Percentiles rank a stretch among this genome's conserved stretches.
Evolutionary conservation across 2,329 filamentous ascomycete species (phyloP).

Genomic region (Alternaria arborescens): DNA sequence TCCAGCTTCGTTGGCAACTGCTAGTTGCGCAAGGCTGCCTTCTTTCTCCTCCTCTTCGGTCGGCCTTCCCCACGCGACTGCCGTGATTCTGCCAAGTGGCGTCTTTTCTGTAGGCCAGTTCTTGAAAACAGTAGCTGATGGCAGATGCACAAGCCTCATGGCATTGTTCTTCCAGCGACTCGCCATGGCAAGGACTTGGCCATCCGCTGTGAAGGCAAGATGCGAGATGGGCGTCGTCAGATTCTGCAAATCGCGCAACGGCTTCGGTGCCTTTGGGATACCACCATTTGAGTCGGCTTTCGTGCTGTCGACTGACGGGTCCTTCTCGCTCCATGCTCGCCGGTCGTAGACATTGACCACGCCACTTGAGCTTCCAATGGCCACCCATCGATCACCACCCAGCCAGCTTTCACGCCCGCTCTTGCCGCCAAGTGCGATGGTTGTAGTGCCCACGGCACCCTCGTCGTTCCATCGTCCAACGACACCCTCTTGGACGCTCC

Average conservation of each 20-base stretch:
- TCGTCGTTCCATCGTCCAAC: slow-evolving; percentile 89
- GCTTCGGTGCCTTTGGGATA: slow-evolving; percentile 74
- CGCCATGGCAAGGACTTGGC: slow-evolving; percentile 86
- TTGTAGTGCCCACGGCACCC: slow-evolving; percentile 85
- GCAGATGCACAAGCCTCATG: slow-evolving; percentile 85
- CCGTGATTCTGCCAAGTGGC: slow-evolving; percentile 81
- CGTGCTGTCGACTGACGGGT: slow-evolving; percentile 16
- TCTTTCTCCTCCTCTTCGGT: slow-evolving; percentile 66
- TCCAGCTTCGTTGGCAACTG: slow-evolving; percentile 87
- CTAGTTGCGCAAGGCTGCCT: slow-evolving; percentile 67
- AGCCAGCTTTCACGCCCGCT: slow-evolving; percentile 67
- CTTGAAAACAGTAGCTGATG: slow-evolving; percentile 90
- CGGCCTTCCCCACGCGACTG: slow-evolving; percentile 58
- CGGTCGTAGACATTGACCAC: slow-evolving; percentile 96
- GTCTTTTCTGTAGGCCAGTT: slow-evolving; percentile 97
- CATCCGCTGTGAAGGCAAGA: slow-evolving; percentile 84
- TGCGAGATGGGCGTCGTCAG: slow-evolving; percentile 85
- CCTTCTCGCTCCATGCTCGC: slow-evolving; percentile 63
- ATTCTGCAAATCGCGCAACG: slow-evolving; percentile 79
- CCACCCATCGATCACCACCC: slow-evolving; percentile 88
- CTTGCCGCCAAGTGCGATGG: slow-evolving; percentile 78
- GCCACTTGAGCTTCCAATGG: slow-evolving; percentile 83
- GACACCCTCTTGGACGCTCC: slow-evolving; percentile 75
- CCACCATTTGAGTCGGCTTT: slow-evolving; percentile 49
- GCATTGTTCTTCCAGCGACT: slow-evolving; percentile 90